Base-by-base conservation (phyloP, 129 eudicot genomes). In the Lactuca sativa region DNA sequence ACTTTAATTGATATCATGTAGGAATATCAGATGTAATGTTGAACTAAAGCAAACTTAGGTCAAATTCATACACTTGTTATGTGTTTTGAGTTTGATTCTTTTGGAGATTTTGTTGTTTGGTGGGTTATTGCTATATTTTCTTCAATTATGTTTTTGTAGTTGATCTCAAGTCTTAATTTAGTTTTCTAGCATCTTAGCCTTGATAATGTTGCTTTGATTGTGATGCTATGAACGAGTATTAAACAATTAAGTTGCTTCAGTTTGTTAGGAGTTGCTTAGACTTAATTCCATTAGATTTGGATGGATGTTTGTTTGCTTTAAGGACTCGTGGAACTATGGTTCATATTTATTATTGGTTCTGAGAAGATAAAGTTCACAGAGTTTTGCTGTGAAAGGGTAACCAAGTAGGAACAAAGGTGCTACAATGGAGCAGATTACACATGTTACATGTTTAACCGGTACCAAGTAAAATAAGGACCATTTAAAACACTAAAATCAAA, bases 31-130 rank as follows among this genome's bases (percentile, higher is more conserved):
- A 44, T 66, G 18, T 2, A 40, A 64, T 55, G 36, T 41, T 56
- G 37, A 74, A 64, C 72, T 74, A 25, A 38, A 74, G 36, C 78
- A 25, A 38, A 63, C 31, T 30, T 34, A 64, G 72, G 72, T 41
- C 64, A 74, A 55, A 64, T 66, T 64, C 56, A 34, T 55, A 21
- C 18, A 58, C 33, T 44, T 57, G 55, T 18, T 37, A 8, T 47
- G 2, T 57, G 70, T 53, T 72, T 63, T 62, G 33, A 55, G 41
- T 57, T 74, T 32, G 59, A 44, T 74, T 66, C 52, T 30, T 74
- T 66, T 17, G 56, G 55, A 62, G 41, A 21, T 59, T 74, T 47
- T 16, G 53, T 47, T 44, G 34, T 12, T 44, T 7, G 5, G 7
- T 7, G 43, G 44, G 10, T 9, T 14, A 34, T 56, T 40, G 16